Conservation (phyloP, 768 basidiomycete genomes). For the Melanogaster broomeanus region DNA sequence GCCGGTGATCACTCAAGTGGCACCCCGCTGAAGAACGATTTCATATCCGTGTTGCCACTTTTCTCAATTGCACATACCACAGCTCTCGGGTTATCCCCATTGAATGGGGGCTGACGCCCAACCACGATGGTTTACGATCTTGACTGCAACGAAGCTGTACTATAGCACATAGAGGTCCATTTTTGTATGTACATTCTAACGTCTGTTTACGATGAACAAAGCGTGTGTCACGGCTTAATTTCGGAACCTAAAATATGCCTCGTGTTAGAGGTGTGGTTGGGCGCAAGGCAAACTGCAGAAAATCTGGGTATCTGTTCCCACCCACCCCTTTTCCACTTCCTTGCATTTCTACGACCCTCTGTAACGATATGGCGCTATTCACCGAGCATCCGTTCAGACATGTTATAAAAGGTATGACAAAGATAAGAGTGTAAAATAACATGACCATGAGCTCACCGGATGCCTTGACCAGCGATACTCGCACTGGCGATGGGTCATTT, state of each 20-base stretch:
- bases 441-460: constrained; percentile 9
- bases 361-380: constrained; percentile 31
- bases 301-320: constrained; percentile 25
- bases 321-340: constrained; percentile 22
- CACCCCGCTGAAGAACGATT: constrained; percentile 2
- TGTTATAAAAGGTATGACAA: constrained; percentile 29
- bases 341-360: constrained; percentile 12
- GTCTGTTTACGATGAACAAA: constrained; percentile 15
- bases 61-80: background rate
- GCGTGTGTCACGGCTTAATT: constrained; percentile 4
- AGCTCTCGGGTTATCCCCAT: background rate
- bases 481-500: constrained; percentile 52
- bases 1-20: constrained; percentile 60
- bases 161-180: background rate
- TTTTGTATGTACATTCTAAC: constrained; percentile 7
- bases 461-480: constrained; percentile 41
- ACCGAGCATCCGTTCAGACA: constrained; percentile 35
- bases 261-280: constrained; percentile 24
- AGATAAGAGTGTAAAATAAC: background rate
- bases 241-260: constrained; percentile 20
- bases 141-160: background rate
- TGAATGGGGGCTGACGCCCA: too few species aligned
- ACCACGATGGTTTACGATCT: too few species aligned
- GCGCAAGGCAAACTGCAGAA: constrained; percentile 18
- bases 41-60: background rate